Evolutionary conservation across 306 rosid species (phyloP).

Genomic region (Hylodesmum podocarpum): DNA sequence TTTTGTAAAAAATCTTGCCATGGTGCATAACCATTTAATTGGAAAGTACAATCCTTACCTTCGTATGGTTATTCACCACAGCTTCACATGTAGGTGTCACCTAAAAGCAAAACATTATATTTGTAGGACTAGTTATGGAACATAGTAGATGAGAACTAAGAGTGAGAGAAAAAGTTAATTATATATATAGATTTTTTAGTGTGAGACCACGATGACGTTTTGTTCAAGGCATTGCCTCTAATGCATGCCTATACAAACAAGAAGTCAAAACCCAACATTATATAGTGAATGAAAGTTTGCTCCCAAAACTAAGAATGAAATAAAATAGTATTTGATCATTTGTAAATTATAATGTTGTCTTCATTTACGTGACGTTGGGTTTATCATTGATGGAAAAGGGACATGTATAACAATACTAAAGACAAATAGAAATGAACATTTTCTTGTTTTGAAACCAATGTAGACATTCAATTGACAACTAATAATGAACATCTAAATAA

Average conservation of each 20-base stretch:
- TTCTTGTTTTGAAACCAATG: neutral
- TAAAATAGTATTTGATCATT: conserved; percentile 2
- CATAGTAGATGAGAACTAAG: neutral
- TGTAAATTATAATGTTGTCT: neutral
- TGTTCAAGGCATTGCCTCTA: conserved; percentile 25
- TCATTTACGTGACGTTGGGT: conserved; percentile 24
- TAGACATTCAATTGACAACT: neutral
- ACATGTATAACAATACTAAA: neutral
- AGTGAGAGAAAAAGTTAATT: neutral
- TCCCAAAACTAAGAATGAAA: neutral
- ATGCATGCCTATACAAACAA: neutral
- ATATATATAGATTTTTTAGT: neutral
- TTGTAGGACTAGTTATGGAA: too few species aligned
- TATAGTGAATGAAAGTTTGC: neutral
- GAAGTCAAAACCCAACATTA: neutral
- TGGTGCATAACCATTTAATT: neutral
- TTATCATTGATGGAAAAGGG: conserved; percentile 8
- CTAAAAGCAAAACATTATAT: neutral
- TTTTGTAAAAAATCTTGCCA: too few species aligned
- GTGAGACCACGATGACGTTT: conserved; percentile 3
- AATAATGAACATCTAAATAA: neutral
- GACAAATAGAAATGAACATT: neutral
- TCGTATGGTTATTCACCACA: neutral
- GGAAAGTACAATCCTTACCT: neutral
- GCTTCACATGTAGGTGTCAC: conserved; percentile 3